Evolutionary conservation across 768 basidiomycete genomes (phyloP), one percentile per base, ranked within the genome.

Genomic region (Chalciporus chontae): DNA sequence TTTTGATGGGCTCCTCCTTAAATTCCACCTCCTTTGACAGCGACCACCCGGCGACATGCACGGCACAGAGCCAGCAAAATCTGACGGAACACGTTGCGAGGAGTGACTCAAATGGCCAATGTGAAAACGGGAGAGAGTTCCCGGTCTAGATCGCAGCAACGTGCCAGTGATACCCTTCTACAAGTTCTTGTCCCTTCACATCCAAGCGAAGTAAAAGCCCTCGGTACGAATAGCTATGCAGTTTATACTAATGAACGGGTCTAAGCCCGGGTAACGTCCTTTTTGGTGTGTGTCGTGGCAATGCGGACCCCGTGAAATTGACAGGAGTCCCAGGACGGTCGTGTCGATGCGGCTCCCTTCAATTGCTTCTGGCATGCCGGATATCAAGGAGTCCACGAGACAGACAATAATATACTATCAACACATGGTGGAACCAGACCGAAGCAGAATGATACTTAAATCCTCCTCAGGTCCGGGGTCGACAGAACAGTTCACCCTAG

Each of bases 151-250:
- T 45, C 36, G 21, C 32, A 26, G 44, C 19, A 17, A 37, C 36
- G 34, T 37, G 34, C 36, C n/a, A n/a, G n/a, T 29, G 45, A 10
- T 17, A 37, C 18, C 27, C 27, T 36, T 15, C 26, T 26, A n/a
- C n/a, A n/a, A n/a, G n/a, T n/a, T 26, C 26, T 26, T 1, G 8
- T 26, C 26, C 26, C 32, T 36, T 31, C 29, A 31, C 29, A 11
- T 26, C 29, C 15, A 36, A 36, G 34, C 15, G 34, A n/a, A 15
- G 26, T n/a, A 31, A 13, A 29, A 14, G 39, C 21, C 38, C 47
- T 32, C 6, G 47, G 43, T 29, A 27, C 43, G 32, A 50, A 51
- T 52, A 43, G 54, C 47, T 36, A 47, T 52, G 58, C 58, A 34
- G 53, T n/a, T n/a, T n/a, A n/a, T 41, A 55, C 53, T 44, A 48